Evolutionary conservation across 768 basidiomycete genomes (phyloP).

Genomic region (Phylloporus arenicola): DNA sequence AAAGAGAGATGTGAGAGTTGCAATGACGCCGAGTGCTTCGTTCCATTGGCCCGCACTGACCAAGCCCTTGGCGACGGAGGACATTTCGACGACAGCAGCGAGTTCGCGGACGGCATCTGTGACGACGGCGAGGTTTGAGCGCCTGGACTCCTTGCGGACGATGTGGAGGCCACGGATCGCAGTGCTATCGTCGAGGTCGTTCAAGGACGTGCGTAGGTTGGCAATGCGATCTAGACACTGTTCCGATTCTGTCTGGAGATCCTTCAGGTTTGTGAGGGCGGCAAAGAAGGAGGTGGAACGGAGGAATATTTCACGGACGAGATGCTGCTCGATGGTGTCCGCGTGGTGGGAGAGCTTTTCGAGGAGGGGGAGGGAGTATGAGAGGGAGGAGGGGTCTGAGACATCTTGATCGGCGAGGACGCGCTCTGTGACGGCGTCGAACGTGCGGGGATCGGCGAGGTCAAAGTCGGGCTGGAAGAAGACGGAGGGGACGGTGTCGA

Average conservation of each 20-base stretch:
- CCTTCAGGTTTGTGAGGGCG: slow-evolving; percentile 89
- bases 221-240: slow-evolving; percentile 74
- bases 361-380: slow-evolving; percentile 68
- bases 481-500: slow-evolving; percentile 70
- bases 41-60: slow-evolving; percentile 87
- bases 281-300: slow-evolving; percentile 95
- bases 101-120: slow-evolving; percentile 60
- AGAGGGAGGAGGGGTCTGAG: slow-evolving; percentile 55
- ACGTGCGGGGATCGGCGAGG: slow-evolving; percentile 74
- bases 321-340: slow-evolving; percentile 91
- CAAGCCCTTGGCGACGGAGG: slow-evolving; percentile 61
- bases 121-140: slow-evolving; percentile 56
- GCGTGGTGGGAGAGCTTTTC: slow-evolving; percentile 90
- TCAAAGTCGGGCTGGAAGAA: slow-evolving; percentile 80
- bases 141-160: slow-evolving; percentile 57
- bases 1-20: slow-evolving; percentile 62
- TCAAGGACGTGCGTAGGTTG: slow-evolving; percentile 63
- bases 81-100: slow-evolving; percentile 70
- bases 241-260: slow-evolving; percentile 84
- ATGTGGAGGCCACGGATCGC: slow-evolving; percentile 78
- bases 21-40: slow-evolving; percentile 72
- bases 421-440: slow-evolving; percentile 69
- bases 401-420: slow-evolving; percentile 33
- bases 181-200: slow-evolving; percentile 68
- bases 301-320: slow-evolving; percentile 85